Evolutionary conservation across 257 asterid species (phyloP), one percentile per base, ranked within the genome.

Genomic region (Scutellaria minor): DNA sequence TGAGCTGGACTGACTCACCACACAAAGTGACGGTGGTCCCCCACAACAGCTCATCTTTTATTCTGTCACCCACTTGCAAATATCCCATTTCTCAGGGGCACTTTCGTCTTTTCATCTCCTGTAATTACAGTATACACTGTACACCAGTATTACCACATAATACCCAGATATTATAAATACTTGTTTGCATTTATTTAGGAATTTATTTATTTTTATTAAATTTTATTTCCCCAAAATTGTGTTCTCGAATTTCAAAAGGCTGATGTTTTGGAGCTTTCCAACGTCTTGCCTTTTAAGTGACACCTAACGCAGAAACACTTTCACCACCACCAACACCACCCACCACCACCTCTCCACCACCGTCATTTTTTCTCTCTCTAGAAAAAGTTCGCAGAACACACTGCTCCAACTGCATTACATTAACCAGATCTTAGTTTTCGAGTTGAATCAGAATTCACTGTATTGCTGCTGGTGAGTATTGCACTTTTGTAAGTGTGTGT

Each of bases 261-360:
- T 70, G 76, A 64, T 71, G 82, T 82, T 80, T 90, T 83, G 96
- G 87, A 80, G 84, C 82, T 75, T 82, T 82, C 84, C 90, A 82
- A 81, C 85, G 83, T 65, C 86, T 78, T 76, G 77, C 77, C 83
- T 83, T 83, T 75, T 73, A 84, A 82, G 88, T 68, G 92, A 84
- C 92, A 87, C 89, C 82, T 77, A 82, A 79, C 79, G 77, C 83
- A 35, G 78, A 80, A 70, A 71, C 75, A 64, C 79, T 70, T 77
- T 78, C 73, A 71, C 64, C 57, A 58, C 75, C 83, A 52, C 14
- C 46, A 18, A 79, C 71, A 10, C 83, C 80, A 15, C 83, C 18
- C 79, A 55, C 77, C 62, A 55, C 58, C 82, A 53, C 81, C 74
- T 20, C 83, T 74, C 83, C 83, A 6, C 70, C 84, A 35, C 75